These are phyloP conservation scores for Globisporangium cederbergense DNA, from an alignment of 352 stramenopile genomes.

Conservation along the genomic window DNA sequence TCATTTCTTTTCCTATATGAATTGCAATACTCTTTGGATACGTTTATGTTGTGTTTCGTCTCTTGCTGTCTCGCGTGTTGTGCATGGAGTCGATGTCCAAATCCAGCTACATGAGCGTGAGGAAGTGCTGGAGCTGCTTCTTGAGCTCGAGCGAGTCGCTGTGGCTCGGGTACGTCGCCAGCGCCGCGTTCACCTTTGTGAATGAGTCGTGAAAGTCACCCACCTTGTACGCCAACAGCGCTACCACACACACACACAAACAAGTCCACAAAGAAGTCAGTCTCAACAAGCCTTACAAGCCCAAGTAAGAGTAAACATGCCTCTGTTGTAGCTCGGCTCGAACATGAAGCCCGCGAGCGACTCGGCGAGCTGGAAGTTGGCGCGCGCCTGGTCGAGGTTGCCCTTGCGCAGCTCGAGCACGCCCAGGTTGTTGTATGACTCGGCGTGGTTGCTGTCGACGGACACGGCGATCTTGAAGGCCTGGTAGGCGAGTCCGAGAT, in stretches of 20 bases:
- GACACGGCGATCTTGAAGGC: constrained; percentile 92
- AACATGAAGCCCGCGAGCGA: constrained; percentile 87
- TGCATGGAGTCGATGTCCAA: neutral
- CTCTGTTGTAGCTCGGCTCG: constrained; percentile 90
- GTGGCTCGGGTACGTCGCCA: constrained; percentile 77
- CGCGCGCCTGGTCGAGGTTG: constrained; percentile 82
- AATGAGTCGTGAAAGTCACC: constrained; percentile 90
- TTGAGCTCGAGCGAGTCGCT: constrained; percentile 89
- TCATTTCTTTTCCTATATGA: constrained; percentile 26
- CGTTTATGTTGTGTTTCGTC: neutral
- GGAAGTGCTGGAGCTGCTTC: constrained; percentile 82
- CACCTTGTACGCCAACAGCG: constrained; percentile 88
- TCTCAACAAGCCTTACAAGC: neutral
- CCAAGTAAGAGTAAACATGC: constrained; percentile 17
- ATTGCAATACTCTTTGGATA: constrained; percentile 14
- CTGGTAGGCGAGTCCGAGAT: constrained; percentile 91
- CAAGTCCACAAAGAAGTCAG: constrained; percentile 1
- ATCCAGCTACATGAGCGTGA: constrained; percentile 56
- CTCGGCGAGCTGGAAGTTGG: constrained; percentile 81
- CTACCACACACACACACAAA: constrained; percentile 25
- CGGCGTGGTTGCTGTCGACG: constrained; percentile 89
- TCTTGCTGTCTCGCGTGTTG: neutral
- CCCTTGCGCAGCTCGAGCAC: constrained; percentile 89
- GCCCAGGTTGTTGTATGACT: constrained; percentile 91
- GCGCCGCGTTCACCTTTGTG: constrained; percentile 80